A percentile compares a stretch with the other conserved stretches of the same genome.
Conservation (phyloP, 495 filamentous ascomycete genomes). For the Trichodelitschia bisporula region DNA sequence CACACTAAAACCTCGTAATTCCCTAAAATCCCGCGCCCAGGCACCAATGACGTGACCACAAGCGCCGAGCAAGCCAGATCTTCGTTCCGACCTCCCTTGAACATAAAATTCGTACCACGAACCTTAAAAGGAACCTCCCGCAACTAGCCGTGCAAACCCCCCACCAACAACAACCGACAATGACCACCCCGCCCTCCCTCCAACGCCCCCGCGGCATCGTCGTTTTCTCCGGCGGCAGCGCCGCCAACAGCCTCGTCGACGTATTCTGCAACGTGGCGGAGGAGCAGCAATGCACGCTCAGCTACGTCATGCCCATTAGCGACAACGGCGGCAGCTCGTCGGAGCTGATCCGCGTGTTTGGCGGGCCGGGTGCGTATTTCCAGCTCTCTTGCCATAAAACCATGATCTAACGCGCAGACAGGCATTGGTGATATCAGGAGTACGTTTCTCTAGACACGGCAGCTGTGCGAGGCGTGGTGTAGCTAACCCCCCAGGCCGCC, state of each 20-base stretch:
- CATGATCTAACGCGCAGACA: constrained; percentile 3
- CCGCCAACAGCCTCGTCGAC: constrained; percentile 82
- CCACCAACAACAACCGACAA: too few species aligned
- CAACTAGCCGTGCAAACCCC: too few species aligned
- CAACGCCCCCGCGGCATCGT: constrained; percentile 36
- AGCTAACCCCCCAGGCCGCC: constrained; percentile 33
- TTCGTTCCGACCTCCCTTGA: too few species aligned
- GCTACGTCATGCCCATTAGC: constrained; percentile 63
- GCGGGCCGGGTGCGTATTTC: constrained; percentile 36
- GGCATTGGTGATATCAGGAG: constrained; percentile 77
- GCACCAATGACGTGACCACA: too few species aligned
- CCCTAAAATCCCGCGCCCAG: too few species aligned
- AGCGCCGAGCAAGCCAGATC: too few species aligned
- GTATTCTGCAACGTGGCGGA: constrained; percentile 57
- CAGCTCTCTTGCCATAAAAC: not conserved
- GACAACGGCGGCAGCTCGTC: constrained; percentile 88
- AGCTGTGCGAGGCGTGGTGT: too few species aligned
- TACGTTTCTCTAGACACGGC: constrained; percentile 19
- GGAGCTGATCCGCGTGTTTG: constrained; percentile 79
- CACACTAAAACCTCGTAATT: too few species aligned
- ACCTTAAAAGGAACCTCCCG: too few species aligned
- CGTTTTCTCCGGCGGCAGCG: constrained; percentile 73
- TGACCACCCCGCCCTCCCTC: constrained; percentile 1
- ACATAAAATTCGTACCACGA: too few species aligned
- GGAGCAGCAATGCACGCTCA: constrained; percentile 29